phyloP scores from a whole-genome alignment of 495 filamentous ascomycete species.

The Penicillium malachiteum region DNA sequence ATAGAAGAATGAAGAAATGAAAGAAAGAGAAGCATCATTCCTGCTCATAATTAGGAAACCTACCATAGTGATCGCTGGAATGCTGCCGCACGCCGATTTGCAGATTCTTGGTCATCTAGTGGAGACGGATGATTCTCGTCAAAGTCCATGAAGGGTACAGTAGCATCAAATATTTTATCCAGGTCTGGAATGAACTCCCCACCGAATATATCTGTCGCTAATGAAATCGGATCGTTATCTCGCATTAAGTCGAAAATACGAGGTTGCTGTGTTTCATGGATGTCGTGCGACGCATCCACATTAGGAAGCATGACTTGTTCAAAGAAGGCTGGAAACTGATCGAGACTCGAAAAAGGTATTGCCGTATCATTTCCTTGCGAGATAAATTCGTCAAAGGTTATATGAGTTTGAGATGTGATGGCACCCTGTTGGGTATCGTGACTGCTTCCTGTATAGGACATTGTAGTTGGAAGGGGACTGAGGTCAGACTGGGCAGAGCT shows the following conservation, averaged over 20 bases:
- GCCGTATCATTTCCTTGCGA: background rate
- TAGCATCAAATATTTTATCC: conserved; percentile 19
- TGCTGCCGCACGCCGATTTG: conserved; percentile 22
- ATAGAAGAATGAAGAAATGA: background rate
- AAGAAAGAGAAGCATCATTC: too few species aligned
- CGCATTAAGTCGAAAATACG: conserved; percentile 29
- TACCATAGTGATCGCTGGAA: conserved; percentile 29
- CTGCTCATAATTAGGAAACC: background rate
- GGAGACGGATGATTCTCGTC: conserved; percentile 6
- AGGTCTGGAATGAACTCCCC: conserved; percentile 23
- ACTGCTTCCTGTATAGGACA: conserved; percentile 4
- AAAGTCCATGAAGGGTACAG: conserved; percentile 2
- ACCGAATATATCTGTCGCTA: conserved; percentile 21
- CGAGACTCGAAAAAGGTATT: conserved; percentile 2
- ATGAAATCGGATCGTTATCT: conserved; percentile 18
- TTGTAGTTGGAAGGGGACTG: background rate
- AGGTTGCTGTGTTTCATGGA: conserved; percentile 21
- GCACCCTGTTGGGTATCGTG: background rate
- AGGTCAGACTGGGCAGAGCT: conserved; percentile 10
- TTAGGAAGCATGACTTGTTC: conserved; percentile 28
- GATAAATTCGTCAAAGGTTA: background rate
- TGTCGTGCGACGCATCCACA: background rate
- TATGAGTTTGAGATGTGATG: background rate
- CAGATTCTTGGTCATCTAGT: conserved; percentile 15
- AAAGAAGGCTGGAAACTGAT: conserved; percentile 27